Evolutionary conservation across 495 filamentous ascomycete species (phyloP).

Genomic region (Lasiosphaeria ovina): DNA sequence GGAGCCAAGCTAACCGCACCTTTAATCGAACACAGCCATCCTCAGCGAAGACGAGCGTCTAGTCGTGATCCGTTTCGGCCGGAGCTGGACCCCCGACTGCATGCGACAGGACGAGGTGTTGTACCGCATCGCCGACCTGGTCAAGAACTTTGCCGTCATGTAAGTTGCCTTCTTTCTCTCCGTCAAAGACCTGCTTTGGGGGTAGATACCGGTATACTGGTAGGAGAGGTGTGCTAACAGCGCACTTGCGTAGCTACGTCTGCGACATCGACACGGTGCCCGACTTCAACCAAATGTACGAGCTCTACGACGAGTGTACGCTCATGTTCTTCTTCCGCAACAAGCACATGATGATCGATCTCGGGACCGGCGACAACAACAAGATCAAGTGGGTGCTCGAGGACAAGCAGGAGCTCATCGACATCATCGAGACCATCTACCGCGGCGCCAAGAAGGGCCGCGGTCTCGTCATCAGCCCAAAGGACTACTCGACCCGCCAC

Average conservation of each 20-base stretch:
- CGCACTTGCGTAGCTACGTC: slow-evolving; percentile 55
- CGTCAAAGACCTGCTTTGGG: neutral
- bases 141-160: slow-evolving; percentile 90
- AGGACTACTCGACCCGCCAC: slow-evolving; percentile 86
- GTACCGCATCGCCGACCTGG: slow-evolving; percentile 81
- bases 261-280: slow-evolving; percentile 96
- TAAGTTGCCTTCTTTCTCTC: slow-evolving; percentile 3
- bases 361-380: slow-evolving; percentile 98
- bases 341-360: slow-evolving; percentile 99
- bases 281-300: slow-evolving; percentile 96
- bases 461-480: slow-evolving; percentile 93
- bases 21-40: slow-evolving; percentile 11
- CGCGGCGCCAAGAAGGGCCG: slow-evolving; percentile 95
- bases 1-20: neutral
- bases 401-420: slow-evolving; percentile 98
- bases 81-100: slow-evolving; percentile 72
- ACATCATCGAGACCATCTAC: slow-evolving; percentile 98
- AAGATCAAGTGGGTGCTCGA: slow-evolving; percentile 93
- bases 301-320: slow-evolving; percentile 69
- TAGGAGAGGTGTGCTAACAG: too few relatives aligned
- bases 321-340: slow-evolving; percentile 90
- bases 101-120: slow-evolving; percentile 95
- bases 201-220: too few relatives aligned
- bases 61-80: slow-evolving; percentile 92
- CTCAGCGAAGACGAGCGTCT: slow-evolving; percentile 80